A percentile compares a stretch with the other conserved stretches of the same genome.
These are phyloP conservation scores for Kodamaea hsintzibuensis DNA, from an alignment of 805 yeast species.

Conservation along the genomic window DNA sequence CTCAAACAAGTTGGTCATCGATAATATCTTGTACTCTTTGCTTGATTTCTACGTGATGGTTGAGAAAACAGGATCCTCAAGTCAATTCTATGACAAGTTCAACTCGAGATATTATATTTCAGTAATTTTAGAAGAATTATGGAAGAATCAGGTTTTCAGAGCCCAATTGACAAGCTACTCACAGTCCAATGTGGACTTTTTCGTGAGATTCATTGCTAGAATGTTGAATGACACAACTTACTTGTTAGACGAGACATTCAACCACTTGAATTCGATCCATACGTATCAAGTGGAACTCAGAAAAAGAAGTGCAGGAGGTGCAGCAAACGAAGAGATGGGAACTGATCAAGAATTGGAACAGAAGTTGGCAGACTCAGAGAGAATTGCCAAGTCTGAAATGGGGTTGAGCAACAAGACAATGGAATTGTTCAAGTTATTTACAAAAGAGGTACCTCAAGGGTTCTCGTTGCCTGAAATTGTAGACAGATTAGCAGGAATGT, in stretches of 20 bases:
- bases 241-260: slow-evolving; percentile 84
- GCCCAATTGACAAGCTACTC: slow-evolving; percentile 70
- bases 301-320: slow-evolving; percentile 40
- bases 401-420: slow-evolving; percentile 83
- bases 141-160: slow-evolving; percentile 72
- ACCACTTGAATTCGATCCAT: slow-evolving; percentile 77
- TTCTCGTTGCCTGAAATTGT: slow-evolving; percentile 88
- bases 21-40: slow-evolving; percentile 75
- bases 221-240: slow-evolving; percentile 94
- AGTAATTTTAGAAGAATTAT: slow-evolving; percentile 74
- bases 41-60: slow-evolving; percentile 91
- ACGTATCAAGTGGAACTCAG: slow-evolving; percentile 65
- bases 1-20: slow-evolving; percentile 58
- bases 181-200: slow-evolving; percentile 70
- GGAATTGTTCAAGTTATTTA: slow-evolving; percentile 74
- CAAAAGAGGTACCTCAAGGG: slow-evolving; percentile 82
- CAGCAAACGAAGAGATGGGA: slow-evolving; percentile 43
- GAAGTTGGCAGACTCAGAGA: slow-evolving; percentile 63
- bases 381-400: slow-evolving; percentile 78
- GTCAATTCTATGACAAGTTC: slow-evolving; percentile 95
- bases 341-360: slow-evolving; percentile 60
- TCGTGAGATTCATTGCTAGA: slow-evolving; percentile 89
- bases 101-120: slow-evolving; percentile 87
- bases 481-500: slow-evolving; percentile 92
- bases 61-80: slow-evolving; percentile 92